Percentiles rank a stretch among this genome's conserved stretches.
These are phyloP conservation scores for Metschnikowia colocasiae DNA, from an alignment of 805 yeast species.

Conservation along the genomic window DNA sequence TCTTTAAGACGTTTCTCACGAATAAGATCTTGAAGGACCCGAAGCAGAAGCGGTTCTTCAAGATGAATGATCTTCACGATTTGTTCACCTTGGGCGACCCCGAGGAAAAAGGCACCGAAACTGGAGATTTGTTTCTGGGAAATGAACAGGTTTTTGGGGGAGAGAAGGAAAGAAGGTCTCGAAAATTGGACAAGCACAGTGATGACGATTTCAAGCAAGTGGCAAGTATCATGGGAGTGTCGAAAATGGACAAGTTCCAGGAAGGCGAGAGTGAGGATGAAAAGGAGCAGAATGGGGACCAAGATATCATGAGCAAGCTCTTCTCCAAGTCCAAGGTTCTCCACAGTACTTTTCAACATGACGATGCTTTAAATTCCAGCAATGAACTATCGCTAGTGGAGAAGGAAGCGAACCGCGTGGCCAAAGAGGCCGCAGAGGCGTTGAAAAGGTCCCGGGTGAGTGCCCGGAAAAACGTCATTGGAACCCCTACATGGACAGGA, in stretches of 20 bases:
- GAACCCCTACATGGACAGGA: slow-evolving; percentile 97
- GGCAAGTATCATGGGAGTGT: slow-evolving; percentile 65
- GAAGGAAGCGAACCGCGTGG: slow-evolving; percentile 59
- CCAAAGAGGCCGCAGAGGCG: slow-evolving; percentile 51
- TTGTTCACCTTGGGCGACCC: slow-evolving; percentile 81
- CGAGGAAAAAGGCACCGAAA: slow-evolving; percentile 60
- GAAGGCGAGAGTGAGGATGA: slow-evolving; percentile 43
- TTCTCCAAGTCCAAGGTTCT: slow-evolving; percentile 63
- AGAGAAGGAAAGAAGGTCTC: slow-evolving; percentile 30
- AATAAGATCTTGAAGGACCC: slow-evolving; percentile 95
- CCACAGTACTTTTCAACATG: slow-evolving; percentile 76
- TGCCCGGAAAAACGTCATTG: slow-evolving; percentile 49
- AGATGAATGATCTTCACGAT: slow-evolving; percentile 87
- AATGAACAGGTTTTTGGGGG: slow-evolving; percentile 39
- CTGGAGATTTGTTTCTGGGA: slow-evolving; percentile 59
- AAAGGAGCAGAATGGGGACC: slow-evolving; percentile 40
- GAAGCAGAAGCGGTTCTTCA: slow-evolving; percentile 88
- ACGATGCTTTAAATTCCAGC: slow-evolving; percentile 59
- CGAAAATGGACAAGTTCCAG: slow-evolving; percentile 62
- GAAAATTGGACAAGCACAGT: slow-evolving; percentile 34
- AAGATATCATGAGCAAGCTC: slow-evolving; percentile 65
- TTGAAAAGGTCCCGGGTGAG: slow-evolving; percentile 56
- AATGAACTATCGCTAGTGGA: slow-evolving; percentile 54
- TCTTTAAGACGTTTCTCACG: slow-evolving; percentile 89
- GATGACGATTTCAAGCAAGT: slow-evolving; percentile 68